Conservation (phyloP, 108 stramenopile species). For the Cylindrotheca fusiformis region DNA sequence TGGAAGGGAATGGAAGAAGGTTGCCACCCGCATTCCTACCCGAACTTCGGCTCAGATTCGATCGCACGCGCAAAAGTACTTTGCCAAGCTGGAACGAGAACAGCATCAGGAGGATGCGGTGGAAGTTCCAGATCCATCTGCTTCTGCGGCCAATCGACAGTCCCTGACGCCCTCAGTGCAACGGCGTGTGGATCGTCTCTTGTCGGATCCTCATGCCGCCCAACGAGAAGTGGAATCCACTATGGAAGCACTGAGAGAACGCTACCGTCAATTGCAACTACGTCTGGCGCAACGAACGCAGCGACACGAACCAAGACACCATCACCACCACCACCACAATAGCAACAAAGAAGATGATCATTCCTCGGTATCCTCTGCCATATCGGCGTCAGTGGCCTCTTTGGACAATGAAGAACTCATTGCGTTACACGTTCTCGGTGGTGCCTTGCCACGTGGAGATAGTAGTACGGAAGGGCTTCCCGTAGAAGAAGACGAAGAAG, state of each 20-base stretch:
- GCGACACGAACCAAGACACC: conserved; percentile 1
- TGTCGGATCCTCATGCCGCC: conserved; percentile 51
- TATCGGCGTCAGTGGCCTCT: conserved; percentile 8
- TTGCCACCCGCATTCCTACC: conserved; percentile 82
- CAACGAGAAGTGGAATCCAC: conserved; percentile 63
- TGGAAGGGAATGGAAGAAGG: conserved; percentile 93
- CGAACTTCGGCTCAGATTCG: conserved; percentile 95
- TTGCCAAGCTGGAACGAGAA: conserved; percentile 73
- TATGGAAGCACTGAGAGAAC: conserved; percentile 43
- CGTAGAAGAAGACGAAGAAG: not conserved
- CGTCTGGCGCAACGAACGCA: conserved; percentile 28
- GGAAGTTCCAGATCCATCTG: too few species aligned
- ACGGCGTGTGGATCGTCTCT: conserved; percentile 47
- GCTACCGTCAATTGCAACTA: conserved; percentile 59
- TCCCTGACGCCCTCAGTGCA: conserved; percentile 30
- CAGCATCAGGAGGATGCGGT: conserved; percentile 10
- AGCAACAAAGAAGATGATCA: conserved; percentile 6
- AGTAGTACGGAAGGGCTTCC: too few species aligned
- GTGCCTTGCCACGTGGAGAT: conserved; percentile 32
- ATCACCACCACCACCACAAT: too few species aligned
- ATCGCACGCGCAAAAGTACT: conserved; percentile 98
- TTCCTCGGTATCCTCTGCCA: conserved; percentile 16
- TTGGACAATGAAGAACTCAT: conserved; percentile 53
- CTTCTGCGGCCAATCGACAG: not conserved
- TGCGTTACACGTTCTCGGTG: conserved; percentile 51